Conservation (phyloP, 2,329 filamentous ascomycete species). For the Penicillium sp. region DNA sequence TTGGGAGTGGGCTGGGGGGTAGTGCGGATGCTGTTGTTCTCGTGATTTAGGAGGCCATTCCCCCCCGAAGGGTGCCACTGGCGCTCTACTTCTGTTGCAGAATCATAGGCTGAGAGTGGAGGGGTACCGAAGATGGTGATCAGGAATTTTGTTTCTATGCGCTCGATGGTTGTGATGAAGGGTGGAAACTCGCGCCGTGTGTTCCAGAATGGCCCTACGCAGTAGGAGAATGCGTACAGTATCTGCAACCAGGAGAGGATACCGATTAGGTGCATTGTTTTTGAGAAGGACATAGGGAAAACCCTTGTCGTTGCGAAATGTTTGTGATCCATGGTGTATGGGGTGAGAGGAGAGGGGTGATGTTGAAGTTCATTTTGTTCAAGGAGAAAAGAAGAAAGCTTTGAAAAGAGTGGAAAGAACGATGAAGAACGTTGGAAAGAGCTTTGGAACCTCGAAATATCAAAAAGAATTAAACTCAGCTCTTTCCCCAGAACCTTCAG, state of each 20-base stretch:
- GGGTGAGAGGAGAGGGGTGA: not conserved
- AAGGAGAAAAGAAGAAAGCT: not conserved
- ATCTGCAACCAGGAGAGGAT: constrained; percentile 26
- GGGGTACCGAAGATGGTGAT: constrained; percentile 20
- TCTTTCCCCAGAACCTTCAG: too few relatives aligned
- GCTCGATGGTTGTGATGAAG: constrained; percentile 18
- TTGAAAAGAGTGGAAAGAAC: too few relatives aligned
- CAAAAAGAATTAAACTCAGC: not conserved
- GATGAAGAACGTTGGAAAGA: too few relatives aligned
- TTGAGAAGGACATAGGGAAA: constrained; percentile 16
- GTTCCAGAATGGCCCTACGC: constrained; percentile 15
- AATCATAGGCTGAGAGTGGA: constrained; percentile 16
- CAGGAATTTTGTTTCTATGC: constrained; percentile 24
- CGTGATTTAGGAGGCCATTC: not conserved
- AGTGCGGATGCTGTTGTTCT: not conserved
- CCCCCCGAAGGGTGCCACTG: not conserved
- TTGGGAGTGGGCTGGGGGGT: not conserved
- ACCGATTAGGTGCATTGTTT: constrained; percentile 19
- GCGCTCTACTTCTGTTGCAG: constrained; percentile 10
- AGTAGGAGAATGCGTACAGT: constrained; percentile 21
- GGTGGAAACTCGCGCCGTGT: constrained; percentile 11
- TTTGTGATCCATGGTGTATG: not conserved
- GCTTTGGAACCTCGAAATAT: not conserved
- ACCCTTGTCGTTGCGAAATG: not conserved
- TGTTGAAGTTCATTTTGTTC: not conserved